A percentile compares a stretch with the other conserved stretches of the same genome.
These are phyloP conservation scores for Eutrema yunnanense DNA, from an alignment of 345 rosid species.

Conservation along the genomic window DNA sequence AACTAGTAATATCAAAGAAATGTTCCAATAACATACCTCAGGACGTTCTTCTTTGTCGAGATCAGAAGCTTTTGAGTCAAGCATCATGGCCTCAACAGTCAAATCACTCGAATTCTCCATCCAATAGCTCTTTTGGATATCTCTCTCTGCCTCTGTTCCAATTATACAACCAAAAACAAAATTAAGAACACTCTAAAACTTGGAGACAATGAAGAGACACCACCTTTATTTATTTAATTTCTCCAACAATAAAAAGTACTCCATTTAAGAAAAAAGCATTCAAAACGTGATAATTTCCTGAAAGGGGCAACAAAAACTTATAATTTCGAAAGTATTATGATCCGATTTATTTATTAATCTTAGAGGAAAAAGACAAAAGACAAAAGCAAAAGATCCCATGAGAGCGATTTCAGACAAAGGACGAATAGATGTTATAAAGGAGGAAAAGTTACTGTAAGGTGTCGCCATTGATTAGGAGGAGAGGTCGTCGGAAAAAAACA, in stretches of 20 bases:
- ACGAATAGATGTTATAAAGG: neutral
- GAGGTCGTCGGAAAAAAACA: neutral
- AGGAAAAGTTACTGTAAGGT: neutral
- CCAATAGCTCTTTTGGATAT: conserved; percentile 68
- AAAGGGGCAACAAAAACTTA: neutral
- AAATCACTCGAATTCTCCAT: conserved; percentile 60
- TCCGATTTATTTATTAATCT: neutral
- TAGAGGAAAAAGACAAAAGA: neutral
- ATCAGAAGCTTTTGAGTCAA: conserved; percentile 73
- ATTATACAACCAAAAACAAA: conserved; percentile 17
- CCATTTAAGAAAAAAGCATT: neutral
- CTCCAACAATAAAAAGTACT: neutral
- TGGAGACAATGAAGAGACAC: conserved; percentile 21
- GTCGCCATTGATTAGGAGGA: neutral
- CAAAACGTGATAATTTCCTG: conserved; percentile 12
- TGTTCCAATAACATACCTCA: conserved; percentile 37
- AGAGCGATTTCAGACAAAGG: neutral
- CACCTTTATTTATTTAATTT: neutral
- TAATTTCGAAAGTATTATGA: neutral
- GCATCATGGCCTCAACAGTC: conserved; percentile 85
- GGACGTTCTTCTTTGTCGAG: conserved; percentile 91
- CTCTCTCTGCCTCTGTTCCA: conserved; percentile 25
- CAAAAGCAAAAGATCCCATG: neutral
- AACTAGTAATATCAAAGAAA: neutral
- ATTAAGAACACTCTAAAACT: neutral